Base-by-base conservation (phyloP, 78 protist genomes). In the Capsaspora owczarzaki region DNA sequence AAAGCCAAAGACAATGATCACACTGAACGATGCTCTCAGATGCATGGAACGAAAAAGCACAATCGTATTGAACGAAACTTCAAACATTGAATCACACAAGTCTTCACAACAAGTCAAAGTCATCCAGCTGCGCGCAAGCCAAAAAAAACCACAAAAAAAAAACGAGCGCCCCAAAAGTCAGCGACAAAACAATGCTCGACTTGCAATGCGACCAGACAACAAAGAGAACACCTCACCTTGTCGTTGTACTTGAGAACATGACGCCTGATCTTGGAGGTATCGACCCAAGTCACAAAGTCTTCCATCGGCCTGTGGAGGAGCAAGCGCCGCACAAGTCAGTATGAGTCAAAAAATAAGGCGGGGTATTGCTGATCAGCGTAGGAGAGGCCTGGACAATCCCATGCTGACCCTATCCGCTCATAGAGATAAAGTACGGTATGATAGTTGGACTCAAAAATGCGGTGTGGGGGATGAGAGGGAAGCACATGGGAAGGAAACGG, bases 231-330 rank as follows among this genome's bases (percentile, higher is more conserved):
- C n/a, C n/a, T n/a, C 33, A 66, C 72, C 60, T 83, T 63, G 74
- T 91, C 93, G 80, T 89, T 84, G 94, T 85, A 94, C 47, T 88
- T 53, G 43, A 69, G n/a, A 31, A 95, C 82, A 42, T 83, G 80
- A 0, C 83, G 22, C 63, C 79, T 38, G 81, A 95, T 85, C 85
- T 81, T 86, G 72, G 95, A 91, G 4, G 82, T 51, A 80, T 93
- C 93, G 0, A 83, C 87, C 98, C 97, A 95, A 3, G 96, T 92
- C 25, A 96, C 79, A n/a, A 63, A 87, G 78, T 95, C 96, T 40
- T 93, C 95, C 76, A 90, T n/a, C n/a, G n/a, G n/a, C n/a, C n/a
- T n/a, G n/a, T n/a, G n/a, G n/a, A n/a, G n/a, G n/a, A n/a, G n/a
- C n/a, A n/a, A n/a, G n/a, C n/a, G n/a, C n/a, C n/a, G n/a, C n/a